Evolutionary conservation across 176 grass and related monocot species (phyloP).

Genomic region (Musa itinerans): DNA sequence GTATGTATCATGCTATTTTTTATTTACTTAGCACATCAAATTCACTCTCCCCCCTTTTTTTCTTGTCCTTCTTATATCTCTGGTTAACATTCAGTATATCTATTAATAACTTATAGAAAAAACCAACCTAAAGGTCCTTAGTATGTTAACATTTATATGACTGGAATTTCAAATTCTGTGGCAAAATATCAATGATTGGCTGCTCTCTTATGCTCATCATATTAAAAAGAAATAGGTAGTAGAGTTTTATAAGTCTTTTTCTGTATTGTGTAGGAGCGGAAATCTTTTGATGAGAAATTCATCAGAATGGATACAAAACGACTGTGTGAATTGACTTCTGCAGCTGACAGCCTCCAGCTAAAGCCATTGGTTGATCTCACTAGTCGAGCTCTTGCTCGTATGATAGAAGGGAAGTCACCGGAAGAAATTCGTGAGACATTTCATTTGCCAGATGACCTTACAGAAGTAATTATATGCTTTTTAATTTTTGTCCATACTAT

Average conservation of each 20-base stretch:
- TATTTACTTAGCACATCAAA: background rate
- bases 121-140: too few relatives aligned
- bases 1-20: conserved; percentile 22
- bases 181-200: too few relatives aligned
- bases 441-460: conserved; percentile 95
- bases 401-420: conserved; percentile 96
- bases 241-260: background rate
- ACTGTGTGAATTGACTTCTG: conserved; percentile 92
- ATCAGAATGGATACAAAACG: conserved; percentile 88
- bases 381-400: conserved; percentile 89
- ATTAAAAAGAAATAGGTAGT: background rate
- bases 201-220: too few relatives aligned
- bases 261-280: conserved; percentile 32
- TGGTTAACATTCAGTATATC: background rate
- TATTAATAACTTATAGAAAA: too few relatives aligned
- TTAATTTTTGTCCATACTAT: conserved; percentile 1
- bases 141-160: too few relatives aligned
- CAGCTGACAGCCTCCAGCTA: conserved; percentile 87
- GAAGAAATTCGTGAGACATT: conserved; percentile 99
- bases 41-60: too few relatives aligned
- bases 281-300: conserved; percentile 95
- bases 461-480: conserved; percentile 44
- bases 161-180: too few relatives aligned
- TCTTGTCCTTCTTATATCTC: too few relatives aligned
- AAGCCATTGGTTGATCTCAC: conserved; percentile 98